Conservation (phyloP, 2,329 filamentous ascomycete species). For the Botryotinia globosa region DNA sequence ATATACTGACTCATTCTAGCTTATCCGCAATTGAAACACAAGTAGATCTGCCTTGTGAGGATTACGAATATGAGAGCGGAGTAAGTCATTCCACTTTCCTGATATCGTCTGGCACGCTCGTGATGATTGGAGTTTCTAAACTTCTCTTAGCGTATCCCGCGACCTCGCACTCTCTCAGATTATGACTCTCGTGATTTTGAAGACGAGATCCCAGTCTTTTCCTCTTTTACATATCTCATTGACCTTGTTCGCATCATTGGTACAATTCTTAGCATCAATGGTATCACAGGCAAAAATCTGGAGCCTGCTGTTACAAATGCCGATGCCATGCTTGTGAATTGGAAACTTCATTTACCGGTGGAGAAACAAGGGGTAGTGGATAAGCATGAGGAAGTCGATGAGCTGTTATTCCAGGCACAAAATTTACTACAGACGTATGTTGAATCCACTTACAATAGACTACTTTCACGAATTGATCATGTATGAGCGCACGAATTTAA, state of each 20-base stretch:
- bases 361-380: constrained; percentile 43
- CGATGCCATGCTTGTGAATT: constrained; percentile 42
- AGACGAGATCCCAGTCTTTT: constrained; percentile 40
- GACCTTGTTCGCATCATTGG: constrained; percentile 41
- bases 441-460: background rate
- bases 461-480: background rate
- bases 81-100: constrained; percentile 33
- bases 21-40: constrained; percentile 37
- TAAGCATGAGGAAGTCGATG: constrained; percentile 40
- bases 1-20: constrained; percentile 18
- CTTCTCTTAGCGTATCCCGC: constrained; percentile 38
- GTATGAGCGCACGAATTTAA: background rate
- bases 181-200: constrained; percentile 41
- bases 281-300: constrained; percentile 30
- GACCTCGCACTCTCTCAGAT: constrained; percentile 38
- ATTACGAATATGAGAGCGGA: constrained; percentile 43
- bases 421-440: constrained; percentile 41
- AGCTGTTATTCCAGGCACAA: constrained; percentile 42
- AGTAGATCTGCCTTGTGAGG: constrained; percentile 43
- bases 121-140: constrained; percentile 20
- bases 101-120: constrained; percentile 9
- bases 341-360: constrained; percentile 41
- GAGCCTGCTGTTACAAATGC: constrained; percentile 37
- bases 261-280: constrained; percentile 37
- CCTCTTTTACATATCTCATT: constrained; percentile 43